These are phyloP conservation scores for Nitzschia putrida DNA, from an alignment of 108 stramenopile genomes.

Conservation along the genomic window DNA sequence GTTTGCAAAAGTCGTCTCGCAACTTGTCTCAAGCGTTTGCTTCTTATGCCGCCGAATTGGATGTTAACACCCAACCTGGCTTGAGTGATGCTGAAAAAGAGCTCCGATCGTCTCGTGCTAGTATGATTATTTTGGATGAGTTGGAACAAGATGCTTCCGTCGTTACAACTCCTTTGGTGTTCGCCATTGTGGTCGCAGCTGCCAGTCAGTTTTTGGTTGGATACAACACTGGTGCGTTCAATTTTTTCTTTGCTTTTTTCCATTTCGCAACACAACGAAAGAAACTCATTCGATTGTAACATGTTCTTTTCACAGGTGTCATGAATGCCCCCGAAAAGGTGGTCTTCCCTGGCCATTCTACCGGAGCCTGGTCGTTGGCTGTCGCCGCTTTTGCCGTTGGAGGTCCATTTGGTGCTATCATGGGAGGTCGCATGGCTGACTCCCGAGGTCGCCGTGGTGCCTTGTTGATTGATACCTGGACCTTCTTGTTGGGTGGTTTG, in stretches of 20 bases:
- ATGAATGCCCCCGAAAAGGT: constrained; percentile 85
- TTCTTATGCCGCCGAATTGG: constrained; percentile 79
- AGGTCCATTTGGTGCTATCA: constrained; percentile 76
- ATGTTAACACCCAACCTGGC: constrained; percentile 38
- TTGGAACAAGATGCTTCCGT: constrained; percentile 77
- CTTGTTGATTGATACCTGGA: constrained; percentile 70
- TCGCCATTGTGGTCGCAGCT: constrained; percentile 73
- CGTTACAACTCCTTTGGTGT: constrained; percentile 82
- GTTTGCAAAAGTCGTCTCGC: constrained; percentile 74
- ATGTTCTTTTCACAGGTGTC: constrained; percentile 44
- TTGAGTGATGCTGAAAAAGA: constrained; percentile 53
- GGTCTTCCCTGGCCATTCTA: constrained; percentile 83
- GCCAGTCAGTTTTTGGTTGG: constrained; percentile 80
- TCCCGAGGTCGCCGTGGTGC: constrained; percentile 73
- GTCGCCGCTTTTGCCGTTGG: constrained; percentile 82
- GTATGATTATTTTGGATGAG: constrained; percentile 81
- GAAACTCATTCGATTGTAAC: neutral
- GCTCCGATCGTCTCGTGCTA: constrained; percentile 52
- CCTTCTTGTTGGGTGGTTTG: constrained; percentile 76
- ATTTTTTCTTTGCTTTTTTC: neutral
- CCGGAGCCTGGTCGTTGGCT: constrained; percentile 75
- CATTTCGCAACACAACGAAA: neutral
- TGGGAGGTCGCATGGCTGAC: constrained; percentile 75
- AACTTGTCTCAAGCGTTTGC: constrained; percentile 68
- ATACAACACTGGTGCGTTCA: constrained; percentile 55